Evolutionary conservation across 768 basidiomycete genomes (phyloP), one percentile per base, ranked within the genome.

Genomic region (Udeniomyces megalosporus): DNA sequence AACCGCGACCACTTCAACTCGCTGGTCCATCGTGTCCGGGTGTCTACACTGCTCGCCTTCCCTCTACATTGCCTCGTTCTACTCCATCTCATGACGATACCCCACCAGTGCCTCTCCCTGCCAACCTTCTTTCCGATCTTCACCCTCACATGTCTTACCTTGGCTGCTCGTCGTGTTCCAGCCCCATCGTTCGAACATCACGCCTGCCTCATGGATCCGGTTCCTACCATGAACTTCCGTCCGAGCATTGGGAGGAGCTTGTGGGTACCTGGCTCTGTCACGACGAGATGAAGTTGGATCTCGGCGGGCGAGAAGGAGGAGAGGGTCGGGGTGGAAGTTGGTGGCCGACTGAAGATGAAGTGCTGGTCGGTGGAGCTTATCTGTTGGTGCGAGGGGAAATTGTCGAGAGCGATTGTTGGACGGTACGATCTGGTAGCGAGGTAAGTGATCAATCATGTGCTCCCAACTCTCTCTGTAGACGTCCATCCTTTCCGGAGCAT

Each of bases 231-330:
- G 91, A 95, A 70, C 76, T 97, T 14, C 93, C 93, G 3, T 91
- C 88, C 4, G 92, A 96, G 70, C 85, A 97, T 69, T 97, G 93
- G 93, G 85, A 89, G 66, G 93, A 97, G 72, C 82, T 97, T 17
- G 82, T 97, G 22, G 93, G 96, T 66, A 85, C 91, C 7, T 97
- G 93, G 93, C 90, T 97, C 86, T 97, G 93, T 69, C 93, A 96
- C 73, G 73, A 82, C 10, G 90, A 95, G 69, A 90, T 93, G 75
- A 82, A 80, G 47, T 76, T 96, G 85, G 65, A 82, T 83, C 35
- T 80, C 82, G 15, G 79, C 88, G 3, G 74, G 80, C 55, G 77
- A 80, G 65, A 79, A 79, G 66, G 76, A 5, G 38, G 35, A 6
- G 49, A 44, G 22, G 34, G 50, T 4, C 17, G 11, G 68, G 74